phyloP scores from a whole-genome alignment of 495 filamentous ascomycete genomes.

The Penicillium argentinense region DNA sequence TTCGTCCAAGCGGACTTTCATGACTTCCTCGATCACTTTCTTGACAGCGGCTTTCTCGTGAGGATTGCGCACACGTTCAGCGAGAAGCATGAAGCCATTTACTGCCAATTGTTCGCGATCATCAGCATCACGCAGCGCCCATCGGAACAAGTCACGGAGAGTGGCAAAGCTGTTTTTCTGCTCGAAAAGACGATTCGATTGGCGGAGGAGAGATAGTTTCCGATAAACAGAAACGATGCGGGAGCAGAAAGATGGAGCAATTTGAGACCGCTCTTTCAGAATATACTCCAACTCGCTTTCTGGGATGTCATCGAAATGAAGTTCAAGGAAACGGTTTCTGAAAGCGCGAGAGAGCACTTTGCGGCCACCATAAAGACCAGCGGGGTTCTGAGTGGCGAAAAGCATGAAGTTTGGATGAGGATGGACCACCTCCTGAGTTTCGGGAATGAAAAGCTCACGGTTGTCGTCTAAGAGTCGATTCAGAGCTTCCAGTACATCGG shows the following conservation, averaged over 20 bases:
- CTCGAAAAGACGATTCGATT: slow-evolving; percentile 88
- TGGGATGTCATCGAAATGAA: slow-evolving; percentile 98
- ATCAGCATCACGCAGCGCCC: slow-evolving; percentile 86
- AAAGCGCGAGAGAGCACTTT: slow-evolving; percentile 93
- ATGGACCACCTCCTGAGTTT: slow-evolving; percentile 90
- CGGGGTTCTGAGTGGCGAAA: slow-evolving; percentile 98
- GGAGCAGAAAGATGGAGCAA: slow-evolving; percentile 86
- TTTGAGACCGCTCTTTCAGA: slow-evolving; percentile 79
- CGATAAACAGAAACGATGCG: slow-evolving; percentile 93
- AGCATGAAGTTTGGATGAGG: slow-evolving; percentile 96
- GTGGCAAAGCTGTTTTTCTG: slow-evolving; percentile 98
- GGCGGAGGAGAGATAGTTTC: slow-evolving; percentile 82
- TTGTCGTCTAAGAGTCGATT: slow-evolving; percentile 97
- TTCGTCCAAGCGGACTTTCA: slow-evolving; percentile 81
- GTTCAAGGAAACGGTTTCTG: slow-evolving; percentile 92
- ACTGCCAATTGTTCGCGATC: slow-evolving; percentile 83
- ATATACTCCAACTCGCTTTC: slow-evolving; percentile 94
- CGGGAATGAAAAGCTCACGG: slow-evolving; percentile 93
- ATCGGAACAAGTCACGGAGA: slow-evolving; percentile 91
- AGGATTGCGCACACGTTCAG: slow-evolving; percentile 87
- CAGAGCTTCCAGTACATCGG: slow-evolving; percentile 92
- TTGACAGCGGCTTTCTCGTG: slow-evolving; percentile 85
- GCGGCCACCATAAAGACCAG: slow-evolving; percentile 91
- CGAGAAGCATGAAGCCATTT: slow-evolving; percentile 95
- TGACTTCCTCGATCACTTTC: slow-evolving; percentile 84